Evolutionary conservation across 371 early-diverging fungal genomes (phyloP), one percentile per base, ranked within the genome.

Genomic region (Dichotomocladium elegans): DNA sequence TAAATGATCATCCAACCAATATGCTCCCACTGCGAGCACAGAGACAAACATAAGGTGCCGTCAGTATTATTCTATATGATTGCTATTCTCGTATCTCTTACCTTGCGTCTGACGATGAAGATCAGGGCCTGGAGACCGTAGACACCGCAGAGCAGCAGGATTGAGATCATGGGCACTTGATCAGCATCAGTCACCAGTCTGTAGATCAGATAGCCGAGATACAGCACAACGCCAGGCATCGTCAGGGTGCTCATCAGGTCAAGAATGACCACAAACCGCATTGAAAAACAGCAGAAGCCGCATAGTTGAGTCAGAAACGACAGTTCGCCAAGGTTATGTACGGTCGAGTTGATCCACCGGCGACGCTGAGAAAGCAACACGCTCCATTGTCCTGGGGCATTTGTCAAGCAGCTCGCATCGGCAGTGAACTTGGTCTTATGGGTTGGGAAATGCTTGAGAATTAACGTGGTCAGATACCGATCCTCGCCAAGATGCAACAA

Each of bases 281-380:
- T 96, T 19, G 95, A 94, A 77, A 94, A 96, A 60, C 92, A 93
- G 63, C 92, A 94, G 69, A 92, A 94, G 28, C 98, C 98, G 59
- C 98, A 97, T 12, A 96, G 80, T 42, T 88, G 85, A 33, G 89
- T 85, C 26, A 97, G 75, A 42, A 87, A 77, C 43, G 92, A 77
- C 29, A 97, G 76, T 68, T 95, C 98, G 58, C 93, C 89, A 43
- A 98, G 68, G 61, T 99, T 99, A 71, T 95, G 95, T 28, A 98
- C 88, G 0, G 99, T 99, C 7, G 96, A 95, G 68, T 99, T 99
- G 60, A 99, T 99, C 99, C 99, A 99, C 42, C 99, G 82, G 63
- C 99, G 89, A 55, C 99, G 87, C 66, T 99, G 99, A 2, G 98
- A 98, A 19, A 99, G 63, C 40, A 99, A 78, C 2, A 99, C 91